Conservation (phyloP, 225 moss, liverwort and hornwort genomes). For the Pseudoscleropodium purum region DNA sequence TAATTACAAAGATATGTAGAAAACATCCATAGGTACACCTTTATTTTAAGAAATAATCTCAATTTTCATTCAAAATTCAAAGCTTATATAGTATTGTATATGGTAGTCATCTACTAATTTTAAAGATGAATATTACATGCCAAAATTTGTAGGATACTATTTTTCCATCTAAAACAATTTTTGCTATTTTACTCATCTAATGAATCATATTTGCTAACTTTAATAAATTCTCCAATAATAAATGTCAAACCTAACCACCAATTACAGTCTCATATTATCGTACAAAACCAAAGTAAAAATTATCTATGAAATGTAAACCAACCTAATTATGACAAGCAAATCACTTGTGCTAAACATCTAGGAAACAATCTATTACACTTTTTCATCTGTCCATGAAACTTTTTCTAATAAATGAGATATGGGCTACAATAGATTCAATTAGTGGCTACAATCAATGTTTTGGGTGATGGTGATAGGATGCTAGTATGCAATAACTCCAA, state of each 20-base stretch:
- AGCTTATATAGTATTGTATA: accelerated
- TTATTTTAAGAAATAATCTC: neutral
- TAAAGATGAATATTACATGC: neutral
- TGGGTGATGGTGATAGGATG: no score
- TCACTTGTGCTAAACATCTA: no score
- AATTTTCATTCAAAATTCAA: neutral
- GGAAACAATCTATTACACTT: no score
- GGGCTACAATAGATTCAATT: no score
- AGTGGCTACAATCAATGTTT: no score
- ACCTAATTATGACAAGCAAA: no score
- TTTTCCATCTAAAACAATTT: neutral
- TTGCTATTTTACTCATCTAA: neutral
- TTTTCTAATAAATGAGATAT: no score
- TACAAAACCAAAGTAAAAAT: accelerated
- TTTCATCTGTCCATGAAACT: no score
- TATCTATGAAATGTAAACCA: neutral
- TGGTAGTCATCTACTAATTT: accelerated
- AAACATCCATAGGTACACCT: neutral
- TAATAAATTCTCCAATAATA: neutral
- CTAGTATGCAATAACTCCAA: no score
- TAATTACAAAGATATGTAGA: neutral
- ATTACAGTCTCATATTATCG: neutral
- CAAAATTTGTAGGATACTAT: neutral
- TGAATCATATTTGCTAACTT: neutral
- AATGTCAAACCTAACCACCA: neutral